Base-by-base conservation (phyloP, 192 early-diverging fungal genomes). In the Chytriomyces sp. region DNA sequence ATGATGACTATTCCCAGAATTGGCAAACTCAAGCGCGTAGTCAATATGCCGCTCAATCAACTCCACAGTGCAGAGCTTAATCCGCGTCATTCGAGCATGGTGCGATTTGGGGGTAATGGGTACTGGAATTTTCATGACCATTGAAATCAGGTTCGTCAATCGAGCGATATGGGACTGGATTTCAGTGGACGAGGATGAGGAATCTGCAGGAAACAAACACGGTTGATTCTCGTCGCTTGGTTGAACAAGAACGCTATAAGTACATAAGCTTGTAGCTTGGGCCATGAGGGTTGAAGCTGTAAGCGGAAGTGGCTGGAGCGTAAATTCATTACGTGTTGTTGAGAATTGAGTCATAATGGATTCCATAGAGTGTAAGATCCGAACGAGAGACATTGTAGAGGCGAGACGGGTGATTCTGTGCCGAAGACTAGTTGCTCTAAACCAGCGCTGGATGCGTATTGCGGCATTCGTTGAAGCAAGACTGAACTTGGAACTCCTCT, bases 11-110 rank as follows among this genome's bases (percentile, higher is more conserved):
- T 35, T 35, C 35, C 35, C 35, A 35, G 35, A 35, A 35, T 35
- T 35, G 35, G 35, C 35, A 35, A 35, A 35, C 62, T 67, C 65
- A 2, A 46, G 43, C 13, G 47, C 13, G 9, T 45, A 67, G 5
- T 67, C 65, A 46, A 35, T 35, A 23, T 67, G 47, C 4, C 65
- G 26, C 45, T 67, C 65, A 67, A 67, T 67, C 9, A 67, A 45
- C 26, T 6, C 24, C 11, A 67, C 23, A 45, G 65, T 67, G 18
- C 43, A 67, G 43, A 46, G 65, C 45, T 67, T 67, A 28, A 67
- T 67, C 43, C 47, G 43, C 18, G 8, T 8, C 13, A 67, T 23
- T 11, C 65, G 24, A 35, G 35, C 35, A 35, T 35, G 35, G 2
- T 35, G 35, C 4, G 35, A 35, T 35, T 35, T 45, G 65, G 65